Conservation (phyloP, 148 eudicot species). For the Amaranthus palmeri region DNA sequence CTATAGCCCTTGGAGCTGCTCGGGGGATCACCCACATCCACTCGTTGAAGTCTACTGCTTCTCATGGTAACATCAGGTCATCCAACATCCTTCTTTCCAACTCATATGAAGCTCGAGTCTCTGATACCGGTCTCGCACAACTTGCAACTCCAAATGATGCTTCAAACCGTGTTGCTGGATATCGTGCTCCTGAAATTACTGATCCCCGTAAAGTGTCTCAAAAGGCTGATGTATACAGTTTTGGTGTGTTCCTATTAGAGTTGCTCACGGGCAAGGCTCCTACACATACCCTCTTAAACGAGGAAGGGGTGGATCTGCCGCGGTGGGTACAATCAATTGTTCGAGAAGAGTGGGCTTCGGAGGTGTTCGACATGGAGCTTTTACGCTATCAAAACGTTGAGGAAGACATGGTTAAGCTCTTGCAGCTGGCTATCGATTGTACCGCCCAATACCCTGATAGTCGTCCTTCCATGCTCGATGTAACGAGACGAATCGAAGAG, state of each 20-base stretch:
- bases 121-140: slow-evolving; percentile 81
- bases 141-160: slow-evolving; percentile 54
- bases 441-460: slow-evolving; percentile 79
- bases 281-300: slow-evolving; percentile 52
- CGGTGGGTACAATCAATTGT: slow-evolving; percentile 97
- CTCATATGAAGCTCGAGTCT: slow-evolving; percentile 73
- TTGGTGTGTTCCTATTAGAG: slow-evolving; percentile 79
- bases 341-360: slow-evolving; percentile 78
- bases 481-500: slow-evolving; percentile 46
- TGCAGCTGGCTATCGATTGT: slow-evolving; percentile 83
- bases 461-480: slow-evolving; percentile 68
- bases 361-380: slow-evolving; percentile 83
- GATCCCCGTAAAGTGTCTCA: slow-evolving; percentile 72
- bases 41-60: slow-evolving; percentile 50
- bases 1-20: slow-evolving; percentile 82
- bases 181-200: slow-evolving; percentile 92
- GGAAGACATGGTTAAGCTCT: slow-evolving; percentile 85
- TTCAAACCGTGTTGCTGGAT: slow-evolving; percentile 76
- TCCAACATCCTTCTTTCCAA: slow-evolving; percentile 80
- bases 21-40: slow-evolving; percentile 77
- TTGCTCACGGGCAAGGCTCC: slow-evolving; percentile 91
- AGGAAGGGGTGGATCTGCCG: slow-evolving; percentile 92
- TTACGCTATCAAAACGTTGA: slow-evolving; percentile 72
- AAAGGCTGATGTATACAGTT: slow-evolving; percentile 86
- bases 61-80: slow-evolving; percentile 92